These are phyloP conservation scores for Schizochytrium sp. DNA, from an alignment of 108 stramenopile species.

Conservation along the genomic window DNA sequence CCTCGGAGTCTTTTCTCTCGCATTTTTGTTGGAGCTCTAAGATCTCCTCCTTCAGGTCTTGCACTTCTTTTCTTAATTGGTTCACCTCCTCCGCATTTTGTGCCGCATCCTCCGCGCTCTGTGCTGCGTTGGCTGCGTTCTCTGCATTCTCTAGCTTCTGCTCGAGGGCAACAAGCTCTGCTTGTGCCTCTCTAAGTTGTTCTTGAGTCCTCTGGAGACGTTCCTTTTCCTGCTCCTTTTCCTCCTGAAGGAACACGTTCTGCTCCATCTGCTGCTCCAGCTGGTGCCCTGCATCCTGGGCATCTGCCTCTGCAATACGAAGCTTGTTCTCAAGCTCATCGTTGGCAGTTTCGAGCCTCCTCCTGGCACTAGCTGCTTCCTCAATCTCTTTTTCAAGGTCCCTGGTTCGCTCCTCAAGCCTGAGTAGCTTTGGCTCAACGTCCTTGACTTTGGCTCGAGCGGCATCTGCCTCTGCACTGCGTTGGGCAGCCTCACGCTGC, in stretches of 20 bases:
- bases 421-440: not conserved
- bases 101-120: not conserved
- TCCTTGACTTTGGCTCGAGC: constrained; percentile 7
- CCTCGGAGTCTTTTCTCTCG: too few species aligned
- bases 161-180: not conserved
- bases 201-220: not conserved
- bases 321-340: constrained; percentile 51
- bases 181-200: not conserved
- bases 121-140: not conserved
- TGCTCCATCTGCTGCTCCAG: constrained; percentile 13
- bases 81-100: not conserved
- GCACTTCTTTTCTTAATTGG: too few species aligned
- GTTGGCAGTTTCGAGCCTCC: constrained; percentile 28
- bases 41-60: too few species aligned
- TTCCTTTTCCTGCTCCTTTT: constrained; percentile 34
- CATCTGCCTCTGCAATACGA: constrained; percentile 15
- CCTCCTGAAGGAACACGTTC: constrained; percentile 32
- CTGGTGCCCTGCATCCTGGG: constrained; percentile 21
- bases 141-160: too few species aligned
- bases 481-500: not conserved
- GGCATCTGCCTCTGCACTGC: constrained; percentile 20
- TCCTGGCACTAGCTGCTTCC: not conserved
- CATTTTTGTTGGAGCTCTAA: too few species aligned
- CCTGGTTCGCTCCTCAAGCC: not conserved
- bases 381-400: not conserved